Conservation (phyloP, 2,329 filamentous ascomycete species). For the Nigrospora osmanthi region DNA sequence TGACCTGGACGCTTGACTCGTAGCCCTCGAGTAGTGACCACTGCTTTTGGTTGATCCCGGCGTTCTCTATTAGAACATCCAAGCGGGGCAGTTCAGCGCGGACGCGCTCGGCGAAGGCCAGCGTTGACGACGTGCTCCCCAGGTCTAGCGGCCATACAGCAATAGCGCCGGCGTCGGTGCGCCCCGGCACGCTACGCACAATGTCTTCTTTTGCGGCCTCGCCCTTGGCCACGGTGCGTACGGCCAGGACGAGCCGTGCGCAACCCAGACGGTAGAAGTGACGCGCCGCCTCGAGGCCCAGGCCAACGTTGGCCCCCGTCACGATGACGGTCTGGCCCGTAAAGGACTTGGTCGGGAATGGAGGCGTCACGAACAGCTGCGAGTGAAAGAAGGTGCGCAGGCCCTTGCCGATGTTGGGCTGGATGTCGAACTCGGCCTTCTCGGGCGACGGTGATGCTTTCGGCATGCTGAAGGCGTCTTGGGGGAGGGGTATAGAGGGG, state of each 20-base stretch:
- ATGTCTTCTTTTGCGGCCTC: constrained; percentile 29
- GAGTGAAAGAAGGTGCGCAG: constrained; percentile 2
- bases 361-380: constrained; percentile 5
- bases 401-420: constrained; percentile 1
- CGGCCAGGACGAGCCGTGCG: constrained; percentile 23
- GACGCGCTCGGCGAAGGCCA: constrained; percentile 30
- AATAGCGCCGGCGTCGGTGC: constrained; percentile 14
- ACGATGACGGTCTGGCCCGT: constrained; percentile 21
- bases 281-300: constrained; percentile 25
- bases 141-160: constrained; percentile 46
- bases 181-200: constrained; percentile 13
- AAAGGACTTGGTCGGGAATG: constrained; percentile 13
- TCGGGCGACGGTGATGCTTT: too few species aligned
- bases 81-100: constrained; percentile 28
- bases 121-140: constrained; percentile 34
- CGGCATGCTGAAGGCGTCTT: too few species aligned
- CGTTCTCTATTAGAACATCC: constrained; percentile 35
- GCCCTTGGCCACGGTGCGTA: constrained; percentile 22
- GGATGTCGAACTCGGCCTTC: too few species aligned
- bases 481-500: too few species aligned
- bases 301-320: too few species aligned
- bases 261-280: constrained; percentile 14
- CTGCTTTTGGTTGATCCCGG: constrained; percentile 15
- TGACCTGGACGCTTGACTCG: constrained; percentile 42
- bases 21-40: constrained; percentile 31